A percentile compares a stretch with the other conserved stretches of the same genome.
These are phyloP conservation scores for Penicillium expansum DNA, from an alignment of 2,329 filamentous ascomycete genomes.

Conservation along the genomic window DNA sequence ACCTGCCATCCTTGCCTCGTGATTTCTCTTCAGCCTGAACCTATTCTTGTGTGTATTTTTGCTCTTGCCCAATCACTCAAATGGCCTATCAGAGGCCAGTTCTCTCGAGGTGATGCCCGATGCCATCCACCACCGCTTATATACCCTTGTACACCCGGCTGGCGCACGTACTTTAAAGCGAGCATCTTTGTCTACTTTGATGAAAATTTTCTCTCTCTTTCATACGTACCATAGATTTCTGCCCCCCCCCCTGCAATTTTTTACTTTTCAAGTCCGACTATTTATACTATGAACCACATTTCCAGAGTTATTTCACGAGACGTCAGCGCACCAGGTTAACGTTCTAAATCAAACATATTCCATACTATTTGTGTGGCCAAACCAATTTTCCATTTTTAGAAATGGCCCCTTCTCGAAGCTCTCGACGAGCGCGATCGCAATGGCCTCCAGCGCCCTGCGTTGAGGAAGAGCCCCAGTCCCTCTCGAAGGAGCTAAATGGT, in stretches of 20 bases:
- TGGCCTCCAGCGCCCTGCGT: conserved; percentile 47
- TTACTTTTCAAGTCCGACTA: conserved; percentile 6
- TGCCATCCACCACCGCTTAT: conserved; percentile 20
- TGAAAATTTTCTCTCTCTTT: conserved; percentile 10
- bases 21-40: conserved; percentile 19
- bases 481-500: conserved; percentile 42
- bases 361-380: conserved; percentile 12
- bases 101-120: conserved; percentile 24
- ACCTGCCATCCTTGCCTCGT: conserved; percentile 11
- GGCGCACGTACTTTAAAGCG: conserved; percentile 12
- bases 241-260: background rate
- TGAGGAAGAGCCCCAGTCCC: conserved; percentile 45
- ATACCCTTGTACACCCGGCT: conserved; percentile 15
- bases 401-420: conserved; percentile 24
- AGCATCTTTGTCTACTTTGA: conserved; percentile 18
- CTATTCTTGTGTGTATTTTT: conserved; percentile 17
- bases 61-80: conserved; percentile 20
- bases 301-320: conserved; percentile 12
- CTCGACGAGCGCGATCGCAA: conserved; percentile 24
- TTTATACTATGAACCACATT: conserved; percentile 23
- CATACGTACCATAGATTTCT: conserved; percentile 4
- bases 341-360: background rate
- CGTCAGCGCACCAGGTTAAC: conserved; percentile 25
- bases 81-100: conserved; percentile 23
- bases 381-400: background rate